A percentile compares a stretch with the other conserved stretches of the same genome.
phyloP scores from a whole-genome alignment of 129 eudicot genomes.

The Saposhnikovia divaricata region DNA sequence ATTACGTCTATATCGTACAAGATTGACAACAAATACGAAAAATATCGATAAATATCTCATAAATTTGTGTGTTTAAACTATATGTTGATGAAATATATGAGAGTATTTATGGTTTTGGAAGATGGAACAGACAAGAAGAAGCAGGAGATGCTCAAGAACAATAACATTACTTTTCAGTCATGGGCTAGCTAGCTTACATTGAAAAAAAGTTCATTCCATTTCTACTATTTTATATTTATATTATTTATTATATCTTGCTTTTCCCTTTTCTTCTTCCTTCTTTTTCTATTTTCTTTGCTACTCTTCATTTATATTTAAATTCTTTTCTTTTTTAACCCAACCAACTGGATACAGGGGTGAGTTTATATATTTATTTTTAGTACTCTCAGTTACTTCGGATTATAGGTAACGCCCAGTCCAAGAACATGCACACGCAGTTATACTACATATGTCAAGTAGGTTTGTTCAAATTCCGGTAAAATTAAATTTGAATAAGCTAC shows the following conservation, averaged over 20 bases:
- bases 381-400: no score
- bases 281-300: no score
- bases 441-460: no score
- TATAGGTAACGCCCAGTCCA: no score
- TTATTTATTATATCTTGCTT: background rate
- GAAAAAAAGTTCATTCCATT: background rate
- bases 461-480: no score
- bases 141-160: background rate
- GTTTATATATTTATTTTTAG: no score
- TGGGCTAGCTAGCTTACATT: background rate
- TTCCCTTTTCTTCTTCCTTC: background rate
- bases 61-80: background rate
- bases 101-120: background rate
- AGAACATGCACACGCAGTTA: background rate
- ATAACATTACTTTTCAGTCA: background rate
- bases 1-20: no score
- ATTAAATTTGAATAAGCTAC: no score
- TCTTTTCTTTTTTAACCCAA: no score
- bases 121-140: conserved; percentile 4
- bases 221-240: background rate
- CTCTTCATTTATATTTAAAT: no score
- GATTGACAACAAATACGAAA: background rate
- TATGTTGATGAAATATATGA: background rate
- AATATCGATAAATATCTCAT: background rate
- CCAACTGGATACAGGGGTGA: no score